These are phyloP conservation scores for Solanum ossicruentum DNA, from an alignment of 257 asterid species.

Conservation along the genomic window DNA sequence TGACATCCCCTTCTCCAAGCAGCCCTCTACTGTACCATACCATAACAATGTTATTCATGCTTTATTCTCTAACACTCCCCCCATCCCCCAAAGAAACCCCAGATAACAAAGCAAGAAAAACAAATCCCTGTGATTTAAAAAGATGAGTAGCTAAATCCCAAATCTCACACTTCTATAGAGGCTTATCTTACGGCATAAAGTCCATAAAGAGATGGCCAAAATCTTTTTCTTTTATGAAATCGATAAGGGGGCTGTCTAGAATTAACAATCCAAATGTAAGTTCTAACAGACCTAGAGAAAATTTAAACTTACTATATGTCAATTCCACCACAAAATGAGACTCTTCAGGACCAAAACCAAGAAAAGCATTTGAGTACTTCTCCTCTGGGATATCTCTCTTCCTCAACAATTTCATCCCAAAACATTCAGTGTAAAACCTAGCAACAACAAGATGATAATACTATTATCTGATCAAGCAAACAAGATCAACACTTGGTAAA, in stretches of 20 bases:
- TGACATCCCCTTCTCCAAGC: not conserved
- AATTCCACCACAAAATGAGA: constrained; percentile 83
- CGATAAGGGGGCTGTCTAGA: not conserved
- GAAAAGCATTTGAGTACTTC: constrained; percentile 91
- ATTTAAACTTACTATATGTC: constrained; percentile 71
- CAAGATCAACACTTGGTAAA: not conserved
- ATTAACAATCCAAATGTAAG: not conserved
- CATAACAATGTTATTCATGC: not conserved
- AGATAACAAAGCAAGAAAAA: not conserved
- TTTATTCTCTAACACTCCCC: not conserved
- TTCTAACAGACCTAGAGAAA: not conserved
- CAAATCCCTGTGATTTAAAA: not conserved
- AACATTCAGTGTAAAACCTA: constrained; percentile 88
- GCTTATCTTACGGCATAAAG: not conserved
- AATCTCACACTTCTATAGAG: not conserved
- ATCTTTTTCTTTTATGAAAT: not conserved
- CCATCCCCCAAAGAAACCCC: not conserved
- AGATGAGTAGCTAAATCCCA: not conserved
- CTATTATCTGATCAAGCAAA: not conserved
- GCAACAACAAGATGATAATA: not conserved
- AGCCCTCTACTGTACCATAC: not conserved
- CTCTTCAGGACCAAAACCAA: constrained; percentile 96
- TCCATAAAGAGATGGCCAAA: not conserved
- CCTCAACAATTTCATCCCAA: constrained; percentile 93
- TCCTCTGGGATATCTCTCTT: constrained; percentile 87